Evolutionary conservation across 495 filamentous ascomycete genomes (phyloP), one percentile per base, ranked within the genome.

Genomic region (Daldinia concentrica): DNA sequence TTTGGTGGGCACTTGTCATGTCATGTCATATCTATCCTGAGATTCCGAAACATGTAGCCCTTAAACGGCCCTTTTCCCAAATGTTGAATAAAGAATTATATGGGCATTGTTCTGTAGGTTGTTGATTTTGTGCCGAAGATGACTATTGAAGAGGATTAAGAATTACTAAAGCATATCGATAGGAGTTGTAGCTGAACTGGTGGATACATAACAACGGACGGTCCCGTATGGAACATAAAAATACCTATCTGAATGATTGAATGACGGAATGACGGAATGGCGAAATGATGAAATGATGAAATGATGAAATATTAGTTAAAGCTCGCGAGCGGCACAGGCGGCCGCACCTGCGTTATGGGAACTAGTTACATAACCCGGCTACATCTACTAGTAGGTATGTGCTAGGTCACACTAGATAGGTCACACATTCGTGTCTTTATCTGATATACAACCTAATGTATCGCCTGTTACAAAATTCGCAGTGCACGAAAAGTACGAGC

Each of bases 211-310:
- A 15, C 1, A 41, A 41, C 3, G 14, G 14, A 39, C 14, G 12
- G 36, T 11, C 36, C 36, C n/a, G n/a, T n/a, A n/a, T n/a, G 27
- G 29, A 32, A 32, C 29, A 32, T 32, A 45, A 17, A 8, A 19
- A 41, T 41, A 41, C 37, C 37, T n/a, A 41, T 41, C 12, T 41
- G 27, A 29, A 29, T 32, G 7, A 37, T 12, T 0, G 6, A 6
- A 67, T 72, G 63, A 72, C 64, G 64, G 64, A 61, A 68, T 68
- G 9, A 11, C 9, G 12, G 11, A 12, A 68, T 72, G 69, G 68
- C 64, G 64, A 72, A 61, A 68, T 68, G 63, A 72, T 60, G 64
- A 68, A 61, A 68, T 68, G 9, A 11, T 2, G 12, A 22, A 12
- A 68, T 72, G 69, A 72, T 60, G 64, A 72, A 61, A 68, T 68